Evolutionary conservation across 2,329 filamentous ascomycete genomes (phyloP).

Genomic region (Fusarium secorum): DNA sequence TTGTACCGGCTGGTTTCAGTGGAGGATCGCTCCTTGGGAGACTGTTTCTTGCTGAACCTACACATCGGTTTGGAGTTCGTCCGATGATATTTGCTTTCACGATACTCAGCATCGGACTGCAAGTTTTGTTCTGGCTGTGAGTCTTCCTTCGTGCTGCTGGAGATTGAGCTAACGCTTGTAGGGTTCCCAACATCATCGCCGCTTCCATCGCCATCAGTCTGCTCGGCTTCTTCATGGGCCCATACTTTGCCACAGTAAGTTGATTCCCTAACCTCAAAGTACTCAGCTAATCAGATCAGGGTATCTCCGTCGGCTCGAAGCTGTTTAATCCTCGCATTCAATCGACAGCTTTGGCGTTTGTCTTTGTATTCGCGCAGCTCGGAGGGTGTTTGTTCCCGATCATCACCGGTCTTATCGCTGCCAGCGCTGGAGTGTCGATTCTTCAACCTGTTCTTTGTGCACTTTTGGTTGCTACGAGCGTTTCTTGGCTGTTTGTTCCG

Average conservation of each 20-base stretch:
- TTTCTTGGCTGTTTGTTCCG: constrained; percentile 57
- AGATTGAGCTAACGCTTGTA: constrained; percentile 21
- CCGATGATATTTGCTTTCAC: constrained; percentile 65
- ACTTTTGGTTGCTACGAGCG: constrained; percentile 54
- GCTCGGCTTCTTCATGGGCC: constrained; percentile 65
- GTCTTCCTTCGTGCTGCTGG: background rate
- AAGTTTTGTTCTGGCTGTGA: constrained; percentile 68
- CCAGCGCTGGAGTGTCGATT: constrained; percentile 54
- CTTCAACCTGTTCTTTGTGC: constrained; percentile 62
- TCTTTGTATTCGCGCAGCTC: constrained; percentile 65
- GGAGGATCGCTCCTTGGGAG: constrained; percentile 66
- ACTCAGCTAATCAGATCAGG: constrained; percentile 44
- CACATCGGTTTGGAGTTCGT: constrained; percentile 64
- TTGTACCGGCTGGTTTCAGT: constrained; percentile 67
- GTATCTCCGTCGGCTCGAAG: constrained; percentile 61
- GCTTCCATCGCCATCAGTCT: constrained; percentile 63
- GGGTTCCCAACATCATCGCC: constrained; percentile 55
- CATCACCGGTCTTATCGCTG: constrained; percentile 61
- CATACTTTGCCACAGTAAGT: constrained; percentile 64
- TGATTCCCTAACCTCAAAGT: accelerated
- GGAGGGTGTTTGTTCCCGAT: constrained; percentile 64
- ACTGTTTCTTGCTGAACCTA: constrained; percentile 65
- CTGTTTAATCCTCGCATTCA: constrained; percentile 53
- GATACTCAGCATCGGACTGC: constrained; percentile 59
- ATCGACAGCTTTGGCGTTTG: constrained; percentile 53